phyloP scores from a whole-genome alignment of 805 yeast species.

The Spencermartinsiella europaea region DNA sequence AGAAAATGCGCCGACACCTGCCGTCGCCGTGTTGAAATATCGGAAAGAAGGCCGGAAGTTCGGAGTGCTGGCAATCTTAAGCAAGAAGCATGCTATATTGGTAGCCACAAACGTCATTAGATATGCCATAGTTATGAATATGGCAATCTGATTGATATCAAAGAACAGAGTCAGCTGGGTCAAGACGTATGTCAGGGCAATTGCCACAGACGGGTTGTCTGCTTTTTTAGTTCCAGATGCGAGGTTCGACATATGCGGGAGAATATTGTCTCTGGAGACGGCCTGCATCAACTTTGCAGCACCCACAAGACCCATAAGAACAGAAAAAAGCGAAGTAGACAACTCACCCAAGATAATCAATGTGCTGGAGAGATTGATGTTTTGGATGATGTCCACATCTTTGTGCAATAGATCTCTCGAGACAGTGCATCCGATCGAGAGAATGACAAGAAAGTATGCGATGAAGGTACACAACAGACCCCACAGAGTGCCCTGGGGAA shows the following conservation, averaged over 20 bases:
- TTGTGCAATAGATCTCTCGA: constrained; percentile 72
- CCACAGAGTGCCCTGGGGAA: constrained; percentile 89
- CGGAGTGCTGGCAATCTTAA: constrained; percentile 92
- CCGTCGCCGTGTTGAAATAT: constrained; percentile 78
- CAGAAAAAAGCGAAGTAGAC: constrained; percentile 85
- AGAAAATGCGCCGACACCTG: constrained; percentile 63
- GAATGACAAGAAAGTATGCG: constrained; percentile 72
- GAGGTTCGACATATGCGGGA: constrained; percentile 72
- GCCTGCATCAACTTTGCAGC: constrained; percentile 91
- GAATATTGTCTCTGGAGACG: constrained; percentile 76
- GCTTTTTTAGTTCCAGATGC: constrained; percentile 42
- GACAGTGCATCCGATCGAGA: constrained; percentile 72
- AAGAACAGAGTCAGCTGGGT: constrained; percentile 84
- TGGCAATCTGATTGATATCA: constrained; percentile 90
- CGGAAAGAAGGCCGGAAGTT: constrained; percentile 94
- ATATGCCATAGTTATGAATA: constrained; percentile 94
- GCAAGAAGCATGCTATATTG: constrained; percentile 85
- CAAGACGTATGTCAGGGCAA: constrained; percentile 70
- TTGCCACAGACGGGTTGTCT: constrained; percentile 57
- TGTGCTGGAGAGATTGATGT: constrained; percentile 62
- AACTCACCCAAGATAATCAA: constrained; percentile 83
- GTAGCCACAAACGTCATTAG: constrained; percentile 93
- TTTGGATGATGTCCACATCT: constrained; percentile 83
- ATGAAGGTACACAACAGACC: constrained; percentile 75
- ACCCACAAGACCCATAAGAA: constrained; percentile 92